Evolutionary conservation across 2,329 filamentous ascomycete species (phyloP).

Genomic region (Ascosphaera acerosa): DNA sequence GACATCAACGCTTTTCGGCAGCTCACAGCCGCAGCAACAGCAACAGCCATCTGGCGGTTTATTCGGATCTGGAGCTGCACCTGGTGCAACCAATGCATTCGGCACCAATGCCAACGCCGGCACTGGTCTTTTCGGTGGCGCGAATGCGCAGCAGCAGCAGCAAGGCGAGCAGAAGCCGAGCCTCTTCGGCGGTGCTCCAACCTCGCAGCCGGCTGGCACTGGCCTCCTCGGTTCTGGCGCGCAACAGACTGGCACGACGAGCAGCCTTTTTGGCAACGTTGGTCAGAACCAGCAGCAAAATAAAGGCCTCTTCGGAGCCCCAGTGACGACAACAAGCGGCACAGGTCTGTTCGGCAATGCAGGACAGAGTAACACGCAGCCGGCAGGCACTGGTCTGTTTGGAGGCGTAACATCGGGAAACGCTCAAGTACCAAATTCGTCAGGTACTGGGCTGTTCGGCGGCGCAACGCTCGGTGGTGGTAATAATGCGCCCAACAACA

Average conservation of each 20-base stretch:
- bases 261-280: conserved; percentile 5
- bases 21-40: conserved; percentile 16
- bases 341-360: conserved; percentile 1
- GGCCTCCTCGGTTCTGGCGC: conserved; percentile 13
- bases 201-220: conserved; percentile 8
- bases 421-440: conserved; percentile 12
- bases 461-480: conserved; percentile 17
- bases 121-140: conserved; percentile 7
- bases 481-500: conserved; percentile 1
- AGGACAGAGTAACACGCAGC: conserved; percentile 1
- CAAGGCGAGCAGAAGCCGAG: conserved; percentile 9
- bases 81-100: conserved; percentile 12
- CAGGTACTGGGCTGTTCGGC: conserved; percentile 23
- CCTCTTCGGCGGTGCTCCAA: conserved; percentile 9
- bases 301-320: conserved; percentile 14
- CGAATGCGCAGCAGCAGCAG: conserved; percentile 14
- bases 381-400: conserved; percentile 31
- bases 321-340: neutral
- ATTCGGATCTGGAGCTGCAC: conserved; percentile 25
- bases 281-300: conserved; percentile 26
- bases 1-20: conserved; percentile 9
- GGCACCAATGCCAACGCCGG: conserved; percentile 2
- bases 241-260: conserved; percentile 8
- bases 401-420: conserved; percentile 17
- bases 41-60: conserved; percentile 14